phyloP scores from a whole-genome alignment of 2,329 filamentous ascomycete genomes.

The Cytospora paraplurivora region DNA sequence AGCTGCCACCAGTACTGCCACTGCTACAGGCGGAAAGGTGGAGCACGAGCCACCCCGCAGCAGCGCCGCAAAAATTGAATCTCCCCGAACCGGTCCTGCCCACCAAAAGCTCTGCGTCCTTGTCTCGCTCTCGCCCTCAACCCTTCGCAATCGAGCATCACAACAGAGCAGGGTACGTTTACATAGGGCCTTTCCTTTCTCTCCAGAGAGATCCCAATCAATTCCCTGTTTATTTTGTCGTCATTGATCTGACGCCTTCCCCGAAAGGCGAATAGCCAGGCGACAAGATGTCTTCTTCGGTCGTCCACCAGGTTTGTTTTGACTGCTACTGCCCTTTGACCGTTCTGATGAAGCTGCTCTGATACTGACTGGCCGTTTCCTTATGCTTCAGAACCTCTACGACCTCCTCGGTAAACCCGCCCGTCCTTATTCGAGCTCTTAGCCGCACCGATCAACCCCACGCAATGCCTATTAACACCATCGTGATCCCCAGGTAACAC shows the following conservation, averaged over 20 bases:
- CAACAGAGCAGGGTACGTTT: slow-evolving; percentile 27
- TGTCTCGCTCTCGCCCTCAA: slow-evolving; percentile 20
- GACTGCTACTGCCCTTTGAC: neutral
- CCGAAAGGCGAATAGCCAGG: slow-evolving; percentile 55
- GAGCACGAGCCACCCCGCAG: slow-evolving; percentile 21
- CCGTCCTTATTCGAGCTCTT: slow-evolving; percentile 18
- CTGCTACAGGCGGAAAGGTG: neutral
- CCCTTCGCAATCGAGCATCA: slow-evolving; percentile 26
- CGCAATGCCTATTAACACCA: slow-evolving; percentile 18
- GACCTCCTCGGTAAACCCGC: slow-evolving; percentile 85
- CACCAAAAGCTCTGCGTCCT: slow-evolving; percentile 24
- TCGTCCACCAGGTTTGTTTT: slow-evolving; percentile 57
- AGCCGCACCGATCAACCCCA: slow-evolving; percentile 17
- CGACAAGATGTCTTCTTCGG: slow-evolving; percentile 58
- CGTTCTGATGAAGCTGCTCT: neutral
- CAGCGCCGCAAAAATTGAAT: slow-evolving; percentile 28
- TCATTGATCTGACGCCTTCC: slow-evolving; percentile 45
- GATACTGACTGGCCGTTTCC: slow-evolving; percentile 16
- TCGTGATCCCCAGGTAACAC: slow-evolving; percentile 55
- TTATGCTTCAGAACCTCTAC: slow-evolving; percentile 77
- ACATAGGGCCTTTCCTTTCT: slow-evolving; percentile 24
- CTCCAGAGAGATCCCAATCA: slow-evolving; percentile 15
- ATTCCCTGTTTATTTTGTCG: slow-evolving; percentile 29
- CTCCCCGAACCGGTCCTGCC: slow-evolving; percentile 22
- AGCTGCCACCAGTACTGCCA: neutral